These are phyloP conservation scores for Durotheca rogersii DNA, from an alignment of 495 filamentous ascomycete species.

Conservation along the genomic window DNA sequence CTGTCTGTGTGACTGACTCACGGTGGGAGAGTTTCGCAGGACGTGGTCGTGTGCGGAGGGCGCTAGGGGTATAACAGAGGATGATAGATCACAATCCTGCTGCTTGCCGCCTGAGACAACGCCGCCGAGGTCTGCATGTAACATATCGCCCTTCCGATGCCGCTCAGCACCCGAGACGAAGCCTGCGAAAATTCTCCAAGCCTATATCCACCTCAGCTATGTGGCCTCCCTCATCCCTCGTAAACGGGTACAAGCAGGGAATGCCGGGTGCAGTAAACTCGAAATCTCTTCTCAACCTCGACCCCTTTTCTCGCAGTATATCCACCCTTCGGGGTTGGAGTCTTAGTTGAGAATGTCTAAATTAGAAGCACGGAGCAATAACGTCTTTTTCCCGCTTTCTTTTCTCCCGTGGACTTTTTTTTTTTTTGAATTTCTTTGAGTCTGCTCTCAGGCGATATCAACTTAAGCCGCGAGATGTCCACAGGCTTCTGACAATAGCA, in stretches of 20 bases:
- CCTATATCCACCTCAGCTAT: neutral
- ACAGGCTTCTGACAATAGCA: too few relatives aligned
- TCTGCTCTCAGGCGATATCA: too few relatives aligned
- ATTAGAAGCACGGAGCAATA: too few relatives aligned
- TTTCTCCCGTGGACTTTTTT: too few relatives aligned
- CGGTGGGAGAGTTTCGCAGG: neutral
- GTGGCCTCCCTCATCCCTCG: neutral
- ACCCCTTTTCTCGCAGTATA: too few relatives aligned
- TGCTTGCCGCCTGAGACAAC: slow-evolving; percentile 1
- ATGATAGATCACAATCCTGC: slow-evolving; percentile 18
- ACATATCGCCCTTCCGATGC: slow-evolving; percentile 24
- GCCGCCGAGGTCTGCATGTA: slow-evolving; percentile 13
- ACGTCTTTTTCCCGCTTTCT: too few relatives aligned
- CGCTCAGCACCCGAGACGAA: slow-evolving; percentile 22
- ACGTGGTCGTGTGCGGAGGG: neutral
- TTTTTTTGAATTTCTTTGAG: neutral
- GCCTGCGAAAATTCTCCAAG: slow-evolving; percentile 1
- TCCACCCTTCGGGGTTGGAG: too few relatives aligned
- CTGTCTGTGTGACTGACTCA: neutral
- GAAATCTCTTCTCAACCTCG: too few relatives aligned
- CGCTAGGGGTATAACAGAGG: slow-evolving; percentile 2
- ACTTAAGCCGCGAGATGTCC: too few relatives aligned
- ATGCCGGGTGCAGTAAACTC: neutral
- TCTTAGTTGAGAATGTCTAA: too few relatives aligned
- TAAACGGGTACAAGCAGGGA: too few relatives aligned